Conservation (phyloP, 495 filamentous ascomycete genomes). For the Neurospora sp. region DNA sequence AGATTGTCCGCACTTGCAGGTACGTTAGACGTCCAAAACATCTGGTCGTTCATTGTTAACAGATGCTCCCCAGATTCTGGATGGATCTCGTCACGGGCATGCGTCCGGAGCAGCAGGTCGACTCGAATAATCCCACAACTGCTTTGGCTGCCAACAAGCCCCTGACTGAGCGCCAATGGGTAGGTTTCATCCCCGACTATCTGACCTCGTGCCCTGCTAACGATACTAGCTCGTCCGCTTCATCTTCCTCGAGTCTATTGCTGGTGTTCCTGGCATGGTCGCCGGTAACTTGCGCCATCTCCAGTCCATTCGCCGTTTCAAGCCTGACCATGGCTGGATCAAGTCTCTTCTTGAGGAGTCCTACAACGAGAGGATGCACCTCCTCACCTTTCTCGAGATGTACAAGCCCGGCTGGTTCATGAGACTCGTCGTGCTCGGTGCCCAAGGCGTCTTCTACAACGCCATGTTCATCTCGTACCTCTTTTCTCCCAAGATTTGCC, state of each 20-base stretch:
- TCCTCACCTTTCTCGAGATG: constrained; percentile 89
- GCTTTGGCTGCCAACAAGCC: constrained; percentile 31
- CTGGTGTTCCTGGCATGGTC: constrained; percentile 94
- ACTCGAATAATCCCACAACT: constrained; percentile 36
- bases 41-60: background rate
- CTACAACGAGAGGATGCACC: constrained; percentile 95
- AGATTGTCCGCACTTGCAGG: constrained; percentile 27
- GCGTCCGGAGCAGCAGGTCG: constrained; percentile 30
- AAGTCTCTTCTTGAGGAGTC: constrained; percentile 90
- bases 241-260: constrained; percentile 89
- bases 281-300: constrained; percentile 88
- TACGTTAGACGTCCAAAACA: constrained; percentile 2
- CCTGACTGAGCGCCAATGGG: constrained; percentile 39
- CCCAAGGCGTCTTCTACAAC: constrained; percentile 87
- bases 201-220: background rate
- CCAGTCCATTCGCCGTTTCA: constrained; percentile 68
- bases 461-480: constrained; percentile 84
- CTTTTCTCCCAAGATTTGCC: constrained; percentile 77
- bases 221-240: constrained; percentile 54
- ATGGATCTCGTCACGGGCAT: constrained; percentile 40
- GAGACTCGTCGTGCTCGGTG: constrained; percentile 73
- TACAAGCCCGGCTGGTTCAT: constrained; percentile 86
- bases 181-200: constrained; percentile 5
- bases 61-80: constrained; percentile 22
- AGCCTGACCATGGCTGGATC: constrained; percentile 96